Evolutionary conservation across 1,139 yeast genomes (phyloP).

Genomic region (Candida glucosophila): DNA sequence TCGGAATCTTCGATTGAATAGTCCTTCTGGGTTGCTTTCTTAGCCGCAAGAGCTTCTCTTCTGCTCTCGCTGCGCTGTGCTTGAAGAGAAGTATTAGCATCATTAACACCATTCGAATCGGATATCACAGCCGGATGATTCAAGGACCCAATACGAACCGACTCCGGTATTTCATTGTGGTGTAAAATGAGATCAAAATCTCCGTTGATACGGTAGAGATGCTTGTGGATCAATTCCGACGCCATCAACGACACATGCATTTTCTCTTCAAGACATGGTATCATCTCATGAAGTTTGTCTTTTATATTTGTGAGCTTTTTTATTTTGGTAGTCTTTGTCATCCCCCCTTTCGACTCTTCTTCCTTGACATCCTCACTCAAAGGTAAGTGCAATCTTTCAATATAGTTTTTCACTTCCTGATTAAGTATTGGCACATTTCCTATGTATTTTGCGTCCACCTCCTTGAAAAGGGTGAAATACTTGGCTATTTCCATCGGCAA

Average conservation of each 20-base stretch:
- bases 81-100: slow-evolving; percentile 44
- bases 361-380: too few relatives aligned
- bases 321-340: slow-evolving; percentile 5
- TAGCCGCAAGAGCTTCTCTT: slow-evolving; percentile 89
- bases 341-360: slow-evolving; percentile 6
- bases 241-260: slow-evolving; percentile 96
- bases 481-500: slow-evolving; percentile 77
- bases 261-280: slow-evolving; percentile 93
- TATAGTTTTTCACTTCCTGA: slow-evolving; percentile 47
- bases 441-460: slow-evolving; percentile 91
- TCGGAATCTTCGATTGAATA: slow-evolving; percentile 28
- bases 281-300: slow-evolving; percentile 52
- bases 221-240: slow-evolving; percentile 64
- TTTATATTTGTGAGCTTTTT: slow-evolving; percentile 28
- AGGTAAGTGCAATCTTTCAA: slow-evolving; percentile 38
- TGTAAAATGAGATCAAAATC: slow-evolving; percentile 66
- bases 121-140: slow-evolving; percentile 84
- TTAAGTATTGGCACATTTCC: slow-evolving; percentile 63
- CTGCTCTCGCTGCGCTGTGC: slow-evolving; percentile 73
- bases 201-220: slow-evolving; percentile 65
- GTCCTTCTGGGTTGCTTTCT: slow-evolving; percentile 35
- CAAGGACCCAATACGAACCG: slow-evolving; percentile 58
- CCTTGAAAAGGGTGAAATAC: slow-evolving; percentile 81
- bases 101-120: slow-evolving; percentile 37
- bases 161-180: slow-evolving; percentile 68